Evolutionary conservation across 1,139 yeast species (phyloP).

Genomic region (Hansenula sp.): DNA sequence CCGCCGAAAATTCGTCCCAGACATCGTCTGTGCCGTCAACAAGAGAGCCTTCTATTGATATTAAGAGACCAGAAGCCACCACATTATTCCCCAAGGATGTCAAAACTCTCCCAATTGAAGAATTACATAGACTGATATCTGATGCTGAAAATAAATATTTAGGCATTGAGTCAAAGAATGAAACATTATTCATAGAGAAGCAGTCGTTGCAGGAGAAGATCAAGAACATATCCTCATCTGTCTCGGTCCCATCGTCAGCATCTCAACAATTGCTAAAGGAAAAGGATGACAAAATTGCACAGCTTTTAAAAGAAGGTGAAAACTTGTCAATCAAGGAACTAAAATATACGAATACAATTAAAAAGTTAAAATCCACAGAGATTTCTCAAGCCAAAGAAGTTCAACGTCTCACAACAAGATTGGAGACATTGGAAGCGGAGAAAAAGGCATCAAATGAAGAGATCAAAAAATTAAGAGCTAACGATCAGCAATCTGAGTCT

Average conservation of each 20-base stretch:
- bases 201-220: slow-evolving; percentile 15
- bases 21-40: slow-evolving; percentile 5
- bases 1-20: slow-evolving; percentile 4
- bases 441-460: slow-evolving; percentile 15
- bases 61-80: slow-evolving; percentile 1
- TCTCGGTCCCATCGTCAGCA: slow-evolving; percentile 8
- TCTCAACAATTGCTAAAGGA: slow-evolving; percentile 22
- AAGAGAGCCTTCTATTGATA: slow-evolving; percentile 9
- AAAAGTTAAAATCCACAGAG: slow-evolving; percentile 53
- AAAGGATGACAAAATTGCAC: slow-evolving; percentile 28
- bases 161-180: slow-evolving; percentile 12
- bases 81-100: slow-evolving; percentile 18
- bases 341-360: slow-evolving; percentile 62
- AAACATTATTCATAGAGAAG: slow-evolving; percentile 14
- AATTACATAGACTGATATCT: slow-evolving; percentile 17
- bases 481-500: slow-evolving; percentile 24
- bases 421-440: slow-evolving; percentile 33
- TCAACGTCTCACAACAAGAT: slow-evolving; percentile 31
- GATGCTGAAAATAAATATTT: slow-evolving; percentile 17
- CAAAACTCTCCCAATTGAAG: slow-evolving; percentile 14
- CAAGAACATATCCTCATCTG: slow-evolving; percentile 6
- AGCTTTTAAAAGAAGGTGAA: slow-evolving; percentile 78
- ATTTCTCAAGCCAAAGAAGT: slow-evolving; percentile 44
- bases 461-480: slow-evolving; percentile 16
- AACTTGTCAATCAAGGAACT: slow-evolving; percentile 72